A percentile compares a stretch with the other conserved stretches of the same genome.
Conservation (phyloP, 257 asterid species). For the Coffea canephora region DNA sequence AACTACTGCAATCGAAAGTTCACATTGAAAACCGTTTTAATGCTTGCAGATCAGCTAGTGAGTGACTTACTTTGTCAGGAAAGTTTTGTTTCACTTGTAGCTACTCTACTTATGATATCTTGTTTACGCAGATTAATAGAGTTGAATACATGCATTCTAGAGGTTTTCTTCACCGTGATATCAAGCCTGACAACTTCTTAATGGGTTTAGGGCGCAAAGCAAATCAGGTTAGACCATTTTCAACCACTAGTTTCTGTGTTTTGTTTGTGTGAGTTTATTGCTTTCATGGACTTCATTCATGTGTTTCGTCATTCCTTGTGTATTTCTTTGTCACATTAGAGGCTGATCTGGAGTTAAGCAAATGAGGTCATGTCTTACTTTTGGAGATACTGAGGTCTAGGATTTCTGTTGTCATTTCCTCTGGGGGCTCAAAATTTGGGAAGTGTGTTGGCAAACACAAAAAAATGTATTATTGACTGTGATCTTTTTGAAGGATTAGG, state of each 20-base stretch:
- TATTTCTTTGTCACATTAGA: background rate
- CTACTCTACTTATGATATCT: constrained; percentile 9
- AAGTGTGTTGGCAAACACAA: background rate
- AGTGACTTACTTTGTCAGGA: constrained; percentile 26
- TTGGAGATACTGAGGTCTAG: too few species aligned
- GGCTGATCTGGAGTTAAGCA: background rate
- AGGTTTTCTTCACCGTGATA: constrained; percentile 96
- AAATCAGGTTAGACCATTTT: constrained; percentile 60
- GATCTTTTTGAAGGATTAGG: background rate
- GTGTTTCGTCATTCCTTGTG: background rate
- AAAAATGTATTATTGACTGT: background rate
- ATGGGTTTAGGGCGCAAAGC: constrained; percentile 99
- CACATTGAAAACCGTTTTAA: constrained; percentile 79
- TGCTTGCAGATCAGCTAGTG: constrained; percentile 94
- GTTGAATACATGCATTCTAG: constrained; percentile 94
- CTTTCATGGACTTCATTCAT: constrained; percentile 1
- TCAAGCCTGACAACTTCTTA: constrained; percentile 89
- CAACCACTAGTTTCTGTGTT: background rate
- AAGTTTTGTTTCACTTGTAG: constrained; percentile 6
- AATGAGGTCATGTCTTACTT: background rate
- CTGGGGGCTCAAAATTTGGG: background rate
- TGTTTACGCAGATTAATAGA: constrained; percentile 68
- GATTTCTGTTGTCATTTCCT: background rate
- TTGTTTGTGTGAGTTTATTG: constrained; percentile 13
- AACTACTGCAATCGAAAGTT: constrained; percentile 79